Evolutionary conservation across 116 monocot genomes (phyloP).

Genomic region (Posidonia oceanica): DNA sequence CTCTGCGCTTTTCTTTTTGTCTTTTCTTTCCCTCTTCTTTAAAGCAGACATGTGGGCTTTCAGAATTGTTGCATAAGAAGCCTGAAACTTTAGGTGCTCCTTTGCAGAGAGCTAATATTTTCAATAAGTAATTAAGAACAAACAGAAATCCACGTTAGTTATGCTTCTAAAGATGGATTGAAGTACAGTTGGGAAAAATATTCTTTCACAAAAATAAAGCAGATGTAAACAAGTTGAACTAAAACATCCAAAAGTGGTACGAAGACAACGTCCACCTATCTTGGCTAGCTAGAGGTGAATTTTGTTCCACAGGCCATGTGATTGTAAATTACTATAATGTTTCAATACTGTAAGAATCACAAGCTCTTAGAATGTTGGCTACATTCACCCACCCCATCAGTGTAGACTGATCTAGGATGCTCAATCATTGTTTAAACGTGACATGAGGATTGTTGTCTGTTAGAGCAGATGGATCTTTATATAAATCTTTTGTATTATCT

Average conservation of each 20-base stretch:
- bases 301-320: no score
- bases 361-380: not conserved
- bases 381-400: not conserved
- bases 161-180: not conserved
- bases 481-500: no score
- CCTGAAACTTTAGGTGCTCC: slow-evolving; percentile 60
- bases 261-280: no score
- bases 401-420: not conserved
- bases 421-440: not conserved
- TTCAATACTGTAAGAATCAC: no score
- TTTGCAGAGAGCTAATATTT: slow-evolving; percentile 47
- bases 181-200: no score
- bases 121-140: not conserved
- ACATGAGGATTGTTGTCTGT: no score
- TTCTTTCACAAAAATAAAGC: no score
- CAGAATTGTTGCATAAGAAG: slow-evolving; percentile 74
- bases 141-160: not conserved
- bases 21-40: slow-evolving; percentile 80
- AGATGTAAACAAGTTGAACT: no score
- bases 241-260: no score
- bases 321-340: no score
- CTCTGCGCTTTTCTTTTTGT: slow-evolving; percentile 50
- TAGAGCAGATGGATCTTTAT: no score
- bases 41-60: slow-evolving; percentile 71
- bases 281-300: no score